phyloP scores from a whole-genome alignment of 1,139 yeast species.

The Taphrina flavorubra region DNA sequence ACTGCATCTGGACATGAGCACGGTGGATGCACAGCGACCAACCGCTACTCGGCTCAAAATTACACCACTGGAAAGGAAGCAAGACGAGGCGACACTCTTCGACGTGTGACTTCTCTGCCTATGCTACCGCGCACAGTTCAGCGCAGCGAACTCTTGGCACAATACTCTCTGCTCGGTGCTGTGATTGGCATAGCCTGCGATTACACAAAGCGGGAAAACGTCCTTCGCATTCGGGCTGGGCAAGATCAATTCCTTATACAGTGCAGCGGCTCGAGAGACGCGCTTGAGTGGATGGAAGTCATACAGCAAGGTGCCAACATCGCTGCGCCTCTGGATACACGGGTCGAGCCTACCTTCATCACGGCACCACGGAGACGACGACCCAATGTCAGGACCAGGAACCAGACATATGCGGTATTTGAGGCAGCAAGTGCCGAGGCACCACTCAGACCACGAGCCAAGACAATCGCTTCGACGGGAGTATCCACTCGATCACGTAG shows the following conservation, averaged over 20 bases:
- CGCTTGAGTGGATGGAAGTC: constrained; percentile 67
- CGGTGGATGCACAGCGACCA: not conserved
- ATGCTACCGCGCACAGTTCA: not conserved
- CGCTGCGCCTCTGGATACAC: constrained; percentile 46
- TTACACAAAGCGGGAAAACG: constrained; percentile 65
- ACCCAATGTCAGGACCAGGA: constrained; percentile 10
- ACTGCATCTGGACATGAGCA: not conserved
- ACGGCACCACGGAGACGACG: constrained; percentile 34
- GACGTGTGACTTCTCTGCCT: not conserved
- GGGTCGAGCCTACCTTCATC: constrained; percentile 24
- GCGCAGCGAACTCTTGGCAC: not conserved
- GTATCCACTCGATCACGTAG: not conserved
- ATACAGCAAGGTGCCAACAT: constrained; percentile 55
- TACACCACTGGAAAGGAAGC: not conserved
- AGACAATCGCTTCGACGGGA: not conserved
- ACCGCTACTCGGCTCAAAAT: constrained; percentile 1
- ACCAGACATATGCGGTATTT: constrained; percentile 32
- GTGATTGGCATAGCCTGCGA: constrained; percentile 67
- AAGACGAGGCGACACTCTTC: not conserved
- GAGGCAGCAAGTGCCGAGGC: constrained; percentile 31
- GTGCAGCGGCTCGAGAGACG: constrained; percentile 58
- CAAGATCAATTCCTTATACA: constrained; percentile 68
- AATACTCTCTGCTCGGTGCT: constrained; percentile 34
- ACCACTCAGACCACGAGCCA: constrained; percentile 22
- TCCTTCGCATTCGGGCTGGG: constrained; percentile 68